phyloP scores from a whole-genome alignment of 2,329 filamentous ascomycete genomes.

The Colletotrichum destructivum region DNA sequence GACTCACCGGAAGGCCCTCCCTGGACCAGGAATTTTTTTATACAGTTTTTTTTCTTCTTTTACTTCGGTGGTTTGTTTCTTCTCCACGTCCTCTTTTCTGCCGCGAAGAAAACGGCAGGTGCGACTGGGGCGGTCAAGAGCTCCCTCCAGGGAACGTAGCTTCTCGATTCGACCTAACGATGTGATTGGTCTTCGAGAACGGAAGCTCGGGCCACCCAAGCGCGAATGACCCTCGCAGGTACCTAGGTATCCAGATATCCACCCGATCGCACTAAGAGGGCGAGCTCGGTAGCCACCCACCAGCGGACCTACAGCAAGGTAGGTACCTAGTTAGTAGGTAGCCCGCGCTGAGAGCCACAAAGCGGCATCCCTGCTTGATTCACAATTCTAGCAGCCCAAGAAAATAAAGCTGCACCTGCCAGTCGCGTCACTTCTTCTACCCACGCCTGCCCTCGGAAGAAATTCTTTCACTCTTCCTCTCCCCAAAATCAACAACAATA shows the following conservation, averaged over 20 bases:
- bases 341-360: conserved; percentile 37
- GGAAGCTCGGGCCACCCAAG: conserved; percentile 35
- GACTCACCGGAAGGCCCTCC: conserved; percentile 25
- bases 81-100: conserved; percentile 14
- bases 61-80: neutral
- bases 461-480: conserved; percentile 20
- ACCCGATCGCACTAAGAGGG: conserved; percentile 15
- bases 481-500: conserved; percentile 10
- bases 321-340: neutral
- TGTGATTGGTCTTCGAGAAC: conserved; percentile 24
- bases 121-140: conserved; percentile 30
- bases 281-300: neutral
- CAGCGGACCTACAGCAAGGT: neutral
- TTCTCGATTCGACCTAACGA: conserved; percentile 17
- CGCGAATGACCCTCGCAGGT: conserved; percentile 14
- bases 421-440: conserved; percentile 38
- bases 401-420: conserved; percentile 42
- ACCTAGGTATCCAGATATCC: neutral
- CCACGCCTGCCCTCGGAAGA: conserved; percentile 27
- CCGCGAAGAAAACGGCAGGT: conserved; percentile 21
- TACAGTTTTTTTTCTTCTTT: too few species aligned
- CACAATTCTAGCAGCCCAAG: conserved; percentile 37
- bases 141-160: conserved; percentile 19
- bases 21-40: neutral
- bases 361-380: conserved; percentile 39